Base-by-base conservation (phyloP, 139 green algal genomes). In the Axilococcus clingmanii region DNA sequence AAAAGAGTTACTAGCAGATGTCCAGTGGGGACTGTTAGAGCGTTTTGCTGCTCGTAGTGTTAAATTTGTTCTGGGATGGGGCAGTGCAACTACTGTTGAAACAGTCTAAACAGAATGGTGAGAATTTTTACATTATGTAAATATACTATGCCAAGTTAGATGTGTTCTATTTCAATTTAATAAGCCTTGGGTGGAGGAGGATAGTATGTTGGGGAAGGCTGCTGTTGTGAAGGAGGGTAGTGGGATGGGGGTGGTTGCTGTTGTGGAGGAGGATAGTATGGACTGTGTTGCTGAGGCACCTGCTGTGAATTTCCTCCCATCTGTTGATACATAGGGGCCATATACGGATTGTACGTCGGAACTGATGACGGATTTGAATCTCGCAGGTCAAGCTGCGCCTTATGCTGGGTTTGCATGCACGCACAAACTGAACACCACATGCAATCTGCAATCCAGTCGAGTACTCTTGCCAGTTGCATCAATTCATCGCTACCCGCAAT, bases 361-460 rank as follows among this genome's bases (percentile, higher is more conserved):
- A 46, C 34, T 6, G 50, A 28, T 31, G 5, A 23, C 1, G 50
- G 49, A 29, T 75, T 66, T 32, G 55, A 49, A 70, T 93, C 84
- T 7, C 85, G 64, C 40, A 81, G 48, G 46, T 94, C 80, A 55
- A 94, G 37, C 79, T 94, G 68, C 19, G 85, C 61, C 66, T 92
- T 89, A 71, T 84, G 71, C 75, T 94, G 85, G 22, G 85, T 91
- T 64, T 90, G 83, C 79, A 92, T 85, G 75, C 83, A 92, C 8
- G 78, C 82, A 61, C 83, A 92, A 41, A 92, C 82, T 24, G 75
- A 89, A 77, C 33, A 55, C n/a, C 49, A 57, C 12, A 57, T 15
- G 8, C 24, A 44, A 46, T 57, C 49, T 33, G 49, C 49, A 48
- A 57, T 57, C 11, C 17, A 57, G n/a, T 57, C 49, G 28, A 57